Base-by-base conservation (phyloP, 1,284 basidiomycete genomes). In the Boletus semigastroideus region DNA sequence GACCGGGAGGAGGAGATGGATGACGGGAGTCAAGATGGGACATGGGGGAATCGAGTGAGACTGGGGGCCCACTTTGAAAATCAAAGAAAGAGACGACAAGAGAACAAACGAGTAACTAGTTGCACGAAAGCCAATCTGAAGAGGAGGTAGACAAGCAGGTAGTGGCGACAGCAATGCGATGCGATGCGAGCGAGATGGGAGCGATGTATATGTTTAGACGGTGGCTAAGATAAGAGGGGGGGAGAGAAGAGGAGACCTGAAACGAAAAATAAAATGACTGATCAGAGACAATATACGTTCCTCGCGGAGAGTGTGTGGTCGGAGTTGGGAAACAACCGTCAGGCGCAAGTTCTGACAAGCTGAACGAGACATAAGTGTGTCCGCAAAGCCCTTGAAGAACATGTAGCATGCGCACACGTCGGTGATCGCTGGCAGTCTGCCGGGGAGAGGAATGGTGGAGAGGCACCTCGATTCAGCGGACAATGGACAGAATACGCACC, bases 1-100 rank as follows among this genome's bases (percentile, higher is more conserved):
- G 59, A 40, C 72, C 72, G 10, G 71, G 65, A 16, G 74, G 69
- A 54, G 70, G 71, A 51, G 79, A 76, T 58, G 71, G 74, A 52
- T 81, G 80, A 59, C 76, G 70, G 42, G 66, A 57, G 50, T 74
- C 73, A 48, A 66, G 60, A 52, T 61, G 74, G 61, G 75, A 73
- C 75, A 77, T 71, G 52, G 51, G 22, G 38, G 30, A 43, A 51
- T 53, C 42, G 42, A 47, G 20, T 7, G 31, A 42, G 31, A 16
- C 14, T 13, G 34, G 34, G 34, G 34, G n/a, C 27, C 48, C 53
- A 45, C 48, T 46, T 50, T 53, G 48, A 56, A 54, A 53, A 53
- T 51, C 48, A 19, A 48, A 42, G 52, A 48, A 48, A 51, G 55
- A 56, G 44, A 28, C 47, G 46, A 52, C 20, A 17, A 49, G 51